Percentiles rank a stretch among this genome's conserved stretches.
phyloP scores from a whole-genome alignment of 768 basidiomycete species.

The Leccinum broughii region DNA sequence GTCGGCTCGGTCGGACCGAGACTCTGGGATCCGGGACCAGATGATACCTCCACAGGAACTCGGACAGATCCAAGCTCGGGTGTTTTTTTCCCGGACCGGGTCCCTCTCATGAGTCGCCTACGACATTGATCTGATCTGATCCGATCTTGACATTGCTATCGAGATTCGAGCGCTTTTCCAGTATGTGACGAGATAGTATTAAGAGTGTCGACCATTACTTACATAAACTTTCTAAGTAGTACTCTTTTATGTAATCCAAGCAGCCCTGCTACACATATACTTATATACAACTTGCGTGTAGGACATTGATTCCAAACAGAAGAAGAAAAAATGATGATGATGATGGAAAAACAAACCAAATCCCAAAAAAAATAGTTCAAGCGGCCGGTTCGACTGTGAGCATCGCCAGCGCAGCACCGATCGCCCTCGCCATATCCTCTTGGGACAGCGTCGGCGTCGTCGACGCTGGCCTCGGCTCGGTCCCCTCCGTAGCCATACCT shows the following conservation, averaged over 20 bases:
- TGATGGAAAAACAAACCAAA: neutral
- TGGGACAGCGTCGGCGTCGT: conserved; percentile 19
- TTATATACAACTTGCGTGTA: neutral
- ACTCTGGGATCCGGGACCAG: too few species aligned
- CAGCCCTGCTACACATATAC: neutral
- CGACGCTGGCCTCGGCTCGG: neutral
- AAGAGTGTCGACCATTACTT: neutral
- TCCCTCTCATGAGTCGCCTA: neutral
- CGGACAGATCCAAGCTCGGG: neutral
- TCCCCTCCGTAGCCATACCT: neutral
- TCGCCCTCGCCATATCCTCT: conserved; percentile 25
- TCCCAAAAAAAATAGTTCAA: neutral
- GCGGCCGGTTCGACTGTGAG: conserved; percentile 1
- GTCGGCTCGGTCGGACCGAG: too few species aligned
- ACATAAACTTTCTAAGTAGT: neutral
- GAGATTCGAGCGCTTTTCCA: neutral
- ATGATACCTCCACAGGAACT: neutral
- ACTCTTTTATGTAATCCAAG: neutral
- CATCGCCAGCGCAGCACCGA: conserved; percentile 23
- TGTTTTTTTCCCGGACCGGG: neutral
- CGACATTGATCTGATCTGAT: neutral
- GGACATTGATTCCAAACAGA: neutral
- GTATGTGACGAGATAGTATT: neutral
- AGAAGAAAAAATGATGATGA: neutral
- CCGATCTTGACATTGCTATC: neutral